Conservation (phyloP, 306 rosid genomes). For the Rosa persica region DNA sequence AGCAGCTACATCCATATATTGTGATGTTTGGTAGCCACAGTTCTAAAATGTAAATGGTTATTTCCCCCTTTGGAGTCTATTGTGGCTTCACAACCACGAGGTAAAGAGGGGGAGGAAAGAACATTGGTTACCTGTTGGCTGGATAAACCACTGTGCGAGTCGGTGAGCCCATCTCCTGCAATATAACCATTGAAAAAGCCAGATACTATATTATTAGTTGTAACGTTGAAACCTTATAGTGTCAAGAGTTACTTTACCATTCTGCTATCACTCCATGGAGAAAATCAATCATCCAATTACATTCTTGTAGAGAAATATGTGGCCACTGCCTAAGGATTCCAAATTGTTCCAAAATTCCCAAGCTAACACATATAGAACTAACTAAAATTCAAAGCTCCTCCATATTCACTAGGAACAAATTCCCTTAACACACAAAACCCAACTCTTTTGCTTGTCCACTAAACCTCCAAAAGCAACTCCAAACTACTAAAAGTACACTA, state of each 20-base stretch:
- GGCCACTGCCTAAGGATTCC: background rate
- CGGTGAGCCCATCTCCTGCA: conserved; percentile 91
- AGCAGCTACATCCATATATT: background rate
- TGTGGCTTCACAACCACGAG: background rate
- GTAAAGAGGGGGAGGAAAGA: background rate
- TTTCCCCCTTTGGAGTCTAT: background rate
- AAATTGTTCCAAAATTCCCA: background rate
- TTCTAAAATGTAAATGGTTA: background rate
- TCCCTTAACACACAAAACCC: background rate
- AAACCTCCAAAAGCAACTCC: background rate
- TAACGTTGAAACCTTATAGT: background rate
- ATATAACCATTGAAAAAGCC: conserved; percentile 19
- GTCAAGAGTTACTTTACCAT: background rate
- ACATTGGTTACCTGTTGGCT: conserved; percentile 60
- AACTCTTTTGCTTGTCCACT: background rate
- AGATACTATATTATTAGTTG: background rate
- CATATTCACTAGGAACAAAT: background rate
- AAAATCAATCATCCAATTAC: background rate
- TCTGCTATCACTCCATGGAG: background rate
- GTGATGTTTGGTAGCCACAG: background rate
- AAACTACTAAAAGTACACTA: background rate
- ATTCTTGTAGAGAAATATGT: background rate
- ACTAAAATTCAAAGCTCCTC: background rate
- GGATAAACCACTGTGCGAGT: conserved; percentile 76
- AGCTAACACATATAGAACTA: background rate